Conservation (phyloP, 371 early-diverging fungal species). For the Capillidium heterosporum region DNA sequence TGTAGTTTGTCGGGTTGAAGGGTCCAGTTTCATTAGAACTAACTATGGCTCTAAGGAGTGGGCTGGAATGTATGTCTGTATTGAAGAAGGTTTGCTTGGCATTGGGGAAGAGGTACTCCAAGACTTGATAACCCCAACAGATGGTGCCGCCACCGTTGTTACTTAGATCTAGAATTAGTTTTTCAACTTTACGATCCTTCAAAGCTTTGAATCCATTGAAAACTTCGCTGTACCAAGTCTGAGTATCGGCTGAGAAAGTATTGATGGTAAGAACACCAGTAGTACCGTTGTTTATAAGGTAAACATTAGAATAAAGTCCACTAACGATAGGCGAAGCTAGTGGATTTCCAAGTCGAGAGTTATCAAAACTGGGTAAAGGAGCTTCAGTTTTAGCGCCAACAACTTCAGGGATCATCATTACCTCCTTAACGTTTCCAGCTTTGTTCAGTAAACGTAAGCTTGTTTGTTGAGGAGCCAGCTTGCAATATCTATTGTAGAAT, state of each 20-base stretch:
- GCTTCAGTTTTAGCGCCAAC: neutral
- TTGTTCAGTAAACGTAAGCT: neutral
- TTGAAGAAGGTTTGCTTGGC: neutral
- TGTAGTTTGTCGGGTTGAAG: neutral
- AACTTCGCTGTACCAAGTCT: neutral
- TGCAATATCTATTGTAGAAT: neutral
- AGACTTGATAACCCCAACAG: neutral
- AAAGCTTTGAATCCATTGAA: neutral
- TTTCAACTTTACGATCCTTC: neutral
- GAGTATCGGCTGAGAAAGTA: neutral
- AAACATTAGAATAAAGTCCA: neutral
- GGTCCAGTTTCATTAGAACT: neutral
- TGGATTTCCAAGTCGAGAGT: neutral
- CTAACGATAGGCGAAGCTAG: neutral
- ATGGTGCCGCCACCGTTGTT: neutral
- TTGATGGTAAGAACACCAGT: neutral
- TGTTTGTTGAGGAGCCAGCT: neutral
- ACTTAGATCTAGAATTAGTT: neutral
- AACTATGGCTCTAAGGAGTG: neutral
- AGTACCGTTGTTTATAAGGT: neutral
- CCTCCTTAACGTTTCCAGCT: neutral
- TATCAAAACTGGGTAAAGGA: neutral
- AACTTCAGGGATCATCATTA: neutral
- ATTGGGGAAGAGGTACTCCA: neutral
- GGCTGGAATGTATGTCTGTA: neutral